Evolutionary conservation across 768 basidiomycete genomes (phyloP), one percentile per base, ranked within the genome.

Genomic region (Gelatoporia subvermispora): DNA sequence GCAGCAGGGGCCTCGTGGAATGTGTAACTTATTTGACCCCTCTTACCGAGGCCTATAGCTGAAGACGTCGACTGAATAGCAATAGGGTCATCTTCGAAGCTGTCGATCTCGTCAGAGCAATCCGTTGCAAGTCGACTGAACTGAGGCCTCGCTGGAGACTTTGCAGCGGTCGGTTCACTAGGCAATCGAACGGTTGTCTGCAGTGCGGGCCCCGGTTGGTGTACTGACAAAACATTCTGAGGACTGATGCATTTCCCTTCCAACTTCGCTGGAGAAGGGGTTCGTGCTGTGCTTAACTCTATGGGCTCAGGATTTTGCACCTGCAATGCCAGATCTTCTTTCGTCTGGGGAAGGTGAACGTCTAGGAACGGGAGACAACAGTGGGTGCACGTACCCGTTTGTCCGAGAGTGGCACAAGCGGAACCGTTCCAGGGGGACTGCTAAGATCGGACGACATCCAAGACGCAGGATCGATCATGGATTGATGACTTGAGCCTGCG

Each of bases 391-490:
- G 28, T 31, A 31, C 28, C 13, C 7, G 28, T 5, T 38, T 51
- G 52, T 10, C 46, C 44, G 28, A 62, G 62, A 16, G 52, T 48
- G n/a, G 62, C 60, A 11, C 50, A 55, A 9, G 56, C 55, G 25
- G 52, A 51, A 28, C 17, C 24, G 21, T 39, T 4, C 21, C n/a
- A 3, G 64, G 58, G 11, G 61, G 57, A 49, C 61, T 65, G 35
- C 55, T 53, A 4, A 50, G 52, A 2, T 61, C 59, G 15, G 59
- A 59, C 11, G 59, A 54, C 40, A 60, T 55, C 59, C 59, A 67
- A 3, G 56, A 52, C 3, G 58, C 48, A 9, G 65, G 60, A 47
- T 68, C 63, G 38, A 68, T 58, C 54, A 68, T 55, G 3, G 67
- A 68, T 1, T 45, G 55, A 28, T 48, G 48, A 9, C 60, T 63